Evolutionary conservation across 345 rosid species (phyloP).

Genomic region (Raphanus raphanistrum): DNA sequence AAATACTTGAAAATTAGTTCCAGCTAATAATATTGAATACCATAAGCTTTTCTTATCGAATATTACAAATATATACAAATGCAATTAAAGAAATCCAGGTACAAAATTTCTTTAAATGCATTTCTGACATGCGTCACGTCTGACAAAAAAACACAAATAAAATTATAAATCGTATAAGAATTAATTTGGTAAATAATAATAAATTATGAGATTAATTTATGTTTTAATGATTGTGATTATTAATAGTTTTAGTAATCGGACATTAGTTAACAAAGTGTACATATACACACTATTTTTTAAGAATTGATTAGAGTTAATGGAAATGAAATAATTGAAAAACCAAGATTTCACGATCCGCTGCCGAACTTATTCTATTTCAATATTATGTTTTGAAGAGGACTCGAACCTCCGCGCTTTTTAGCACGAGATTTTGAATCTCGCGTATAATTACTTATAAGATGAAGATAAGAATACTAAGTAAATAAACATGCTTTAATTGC

Average conservation of each 20-base stretch:
- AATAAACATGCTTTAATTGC: no score
- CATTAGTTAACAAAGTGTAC: no score
- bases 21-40: slow-evolving; percentile 21
- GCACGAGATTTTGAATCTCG: no score
- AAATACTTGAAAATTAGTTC: slow-evolving; percentile 17
- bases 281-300: not conserved
- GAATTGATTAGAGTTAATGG: not conserved
- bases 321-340: no score
- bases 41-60: not conserved
- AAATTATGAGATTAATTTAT: not conserved
- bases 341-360: no score
- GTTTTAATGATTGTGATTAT: not conserved
- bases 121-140: not conserved
- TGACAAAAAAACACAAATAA: not conserved
- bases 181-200: not conserved
- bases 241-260: no score
- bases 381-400: no score
- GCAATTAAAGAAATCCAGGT: not conserved
- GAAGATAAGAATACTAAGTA: no score
- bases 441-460: no score
- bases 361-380: no score
- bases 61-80: no score
- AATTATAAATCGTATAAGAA: not conserved
- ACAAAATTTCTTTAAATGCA: not conserved
- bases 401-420: no score